Base-by-base conservation (phyloP, 148 eudicot genomes). In the Dianthus caryophyllus region DNA sequence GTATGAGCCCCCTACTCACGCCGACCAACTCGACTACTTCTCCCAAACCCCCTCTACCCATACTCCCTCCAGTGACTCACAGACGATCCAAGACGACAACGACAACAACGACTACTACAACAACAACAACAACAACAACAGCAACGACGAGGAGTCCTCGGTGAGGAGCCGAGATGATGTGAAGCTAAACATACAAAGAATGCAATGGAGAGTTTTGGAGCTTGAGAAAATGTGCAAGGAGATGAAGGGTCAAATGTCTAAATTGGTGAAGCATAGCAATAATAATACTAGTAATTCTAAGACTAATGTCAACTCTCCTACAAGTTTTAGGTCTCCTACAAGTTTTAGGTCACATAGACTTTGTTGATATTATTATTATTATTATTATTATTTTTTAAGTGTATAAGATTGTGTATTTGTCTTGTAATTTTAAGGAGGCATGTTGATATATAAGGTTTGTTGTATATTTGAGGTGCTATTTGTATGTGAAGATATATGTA, bases 221-320 rank as follows among this genome's bases (percentile, higher is more conserved):
- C 67, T 91, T 81, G 95, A 91, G 76, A 91, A 86, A 16, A 53
- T 86, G 65, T 91, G 97, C 63, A 79, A 72, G 67, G 85, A 88
- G 49, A 88, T 91, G 97, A 88, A 84, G 70, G 85, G 89, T 64
- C 89, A 88, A 70, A 91, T 91, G 91, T 64, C 89, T 9, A 88
- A 77, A 74, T 72, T 91, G 83, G 88, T 73, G 47, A 85, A 71
- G 64, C 58, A 54, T 47, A 75, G 64, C 47, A 10, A 12, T 46
- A 51, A 51, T 51, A 51, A 10, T 33, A 33, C 3, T 33, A 33
- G 7, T 33, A 41, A 9, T 41, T 41, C 30, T 16, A 72, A 60
- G 20, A 12, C 60, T 17, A n/a, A n/a, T n/a, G 22, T 33, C 0
- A 52, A 49, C 61, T 67, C 71, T 27, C 79, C 79, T n/a, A 51